phyloP scores from a whole-genome alignment of 768 basidiomycete species.

The Pulveroboletus sp. region DNA sequence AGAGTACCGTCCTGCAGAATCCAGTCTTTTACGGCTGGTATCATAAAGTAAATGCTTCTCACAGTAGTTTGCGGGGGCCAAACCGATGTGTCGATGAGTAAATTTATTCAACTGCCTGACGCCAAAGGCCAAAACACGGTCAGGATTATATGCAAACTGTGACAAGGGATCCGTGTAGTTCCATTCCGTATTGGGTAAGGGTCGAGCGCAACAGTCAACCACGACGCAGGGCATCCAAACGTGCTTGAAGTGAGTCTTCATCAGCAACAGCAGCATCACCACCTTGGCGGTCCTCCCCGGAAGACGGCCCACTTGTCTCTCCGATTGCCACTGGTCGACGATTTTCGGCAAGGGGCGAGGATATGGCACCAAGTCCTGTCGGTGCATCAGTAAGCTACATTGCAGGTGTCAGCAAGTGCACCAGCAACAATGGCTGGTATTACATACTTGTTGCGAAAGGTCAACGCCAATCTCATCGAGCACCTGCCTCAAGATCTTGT shows the following conservation, averaged over 20 bases:
- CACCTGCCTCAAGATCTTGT: constrained; percentile 93
- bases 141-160: background rate
- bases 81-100: background rate
- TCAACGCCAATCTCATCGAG: constrained; percentile 95
- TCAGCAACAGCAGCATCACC: constrained; percentile 52
- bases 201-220: constrained; percentile 36
- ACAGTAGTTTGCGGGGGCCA: too few relatives aligned
- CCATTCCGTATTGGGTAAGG: constrained; percentile 7
- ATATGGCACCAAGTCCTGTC: constrained; percentile 57
- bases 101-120: background rate
- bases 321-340: constrained; percentile 86
- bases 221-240: constrained; percentile 83
- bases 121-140: background rate
- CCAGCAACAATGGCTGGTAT: background rate
- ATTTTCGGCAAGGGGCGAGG: constrained; percentile 55
- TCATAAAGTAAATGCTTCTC: too few relatives aligned
- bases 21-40: background rate
- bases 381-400: constrained; percentile 80
- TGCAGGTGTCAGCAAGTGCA: constrained; percentile 7
- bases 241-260: constrained; percentile 90
- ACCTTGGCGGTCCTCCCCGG: constrained; percentile 35
- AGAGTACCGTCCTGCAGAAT: background rate
- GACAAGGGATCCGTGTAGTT: constrained; percentile 5
- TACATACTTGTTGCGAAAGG: constrained; percentile 73
- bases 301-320: constrained; percentile 39